Evolutionary conservation across 352 stramenopile species (phyloP).

Genomic region (Phytophthora pini): DNA sequence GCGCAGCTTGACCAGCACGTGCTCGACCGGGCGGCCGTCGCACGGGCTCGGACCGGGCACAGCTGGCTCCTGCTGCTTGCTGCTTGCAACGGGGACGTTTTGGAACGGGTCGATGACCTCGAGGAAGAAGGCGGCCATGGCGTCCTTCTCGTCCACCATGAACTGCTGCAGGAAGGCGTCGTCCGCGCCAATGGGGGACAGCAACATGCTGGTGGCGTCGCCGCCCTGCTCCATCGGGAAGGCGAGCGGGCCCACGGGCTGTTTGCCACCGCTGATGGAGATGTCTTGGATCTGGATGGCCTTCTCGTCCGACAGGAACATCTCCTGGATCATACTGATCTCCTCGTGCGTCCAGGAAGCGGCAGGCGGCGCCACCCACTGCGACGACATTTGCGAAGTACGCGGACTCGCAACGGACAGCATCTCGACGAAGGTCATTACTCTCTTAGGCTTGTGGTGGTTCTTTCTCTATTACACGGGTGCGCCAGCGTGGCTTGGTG

Average conservation of each 20-base stretch:
- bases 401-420: constrained; percentile 17
- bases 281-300: constrained; percentile 53
- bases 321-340: constrained; percentile 65
- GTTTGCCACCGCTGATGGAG: constrained; percentile 36
- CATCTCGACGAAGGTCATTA: constrained; percentile 40
- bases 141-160: constrained; percentile 65
- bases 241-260: constrained; percentile 23
- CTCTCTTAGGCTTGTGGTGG: not conserved
- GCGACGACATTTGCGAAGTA: constrained; percentile 13
- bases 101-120: constrained; percentile 71
- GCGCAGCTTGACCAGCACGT: constrained; percentile 56
- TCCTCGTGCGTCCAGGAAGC: constrained; percentile 54
- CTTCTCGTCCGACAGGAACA: constrained; percentile 55
- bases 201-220: constrained; percentile 61
- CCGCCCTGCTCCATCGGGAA: constrained; percentile 29
- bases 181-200: constrained; percentile 63
- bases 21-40: constrained; percentile 36
- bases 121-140: constrained; percentile 65
- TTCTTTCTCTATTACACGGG: constrained; percentile 2
- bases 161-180: constrained; percentile 51
- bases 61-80: constrained; percentile 13
- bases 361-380: constrained; percentile 34
- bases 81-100: constrained; percentile 18
- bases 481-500: constrained; percentile 16
- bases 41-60: constrained; percentile 12